Base-by-base conservation (phyloP, 2,329 filamentous ascomycete genomes). In the Fusarium heterosporum region DNA sequence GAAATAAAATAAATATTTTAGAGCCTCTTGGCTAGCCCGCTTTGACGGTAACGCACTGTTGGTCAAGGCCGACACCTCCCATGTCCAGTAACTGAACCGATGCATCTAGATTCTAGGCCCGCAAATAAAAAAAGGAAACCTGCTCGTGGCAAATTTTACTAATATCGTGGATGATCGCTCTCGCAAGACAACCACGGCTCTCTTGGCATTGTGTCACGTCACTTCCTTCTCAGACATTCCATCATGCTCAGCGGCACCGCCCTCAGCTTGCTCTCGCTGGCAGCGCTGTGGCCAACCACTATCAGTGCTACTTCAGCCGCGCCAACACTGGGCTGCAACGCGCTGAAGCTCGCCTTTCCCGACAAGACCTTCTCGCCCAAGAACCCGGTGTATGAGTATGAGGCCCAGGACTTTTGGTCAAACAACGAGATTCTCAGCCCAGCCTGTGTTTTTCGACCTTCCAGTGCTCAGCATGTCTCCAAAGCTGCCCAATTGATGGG, bases 391-490 rank as follows among this genome's bases (percentile, higher is more conserved):
- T 68, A 58, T 11, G 49, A 62, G 9, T 62, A 51, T 10, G 64
- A 68, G 38, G 46, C 48, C 6, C 47, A 64, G 14, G 39, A 54
- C 3, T 68, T 68, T 16, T 68, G 61, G 65, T 68, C 65, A 1
- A 68, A 68, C 25, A 54, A 57, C 12, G 55, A 68, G 28, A 42
- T 68, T 0, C 38, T 69, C 1, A 30, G 9, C 1, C 61, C 66
- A 0, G 61, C 57, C 2, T 69, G 66, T 6, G 51, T 69, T 5
- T 69, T 69, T 9, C 61, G 61, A 0, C 66, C 66, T 1, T 48
- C 47, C 4, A 53, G 17, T 7, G 8, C 65, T 2, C 17, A 54
- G 2, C 47, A 69, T 1, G 52, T 69, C 1, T 45, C 61, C 7
- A 26, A 46, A 3, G 62, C 66, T 4, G 36, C 49, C 0, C 19